Conservation (phyloP, 2,329 filamentous ascomycete species). For the Fusarium liriodendri region DNA sequence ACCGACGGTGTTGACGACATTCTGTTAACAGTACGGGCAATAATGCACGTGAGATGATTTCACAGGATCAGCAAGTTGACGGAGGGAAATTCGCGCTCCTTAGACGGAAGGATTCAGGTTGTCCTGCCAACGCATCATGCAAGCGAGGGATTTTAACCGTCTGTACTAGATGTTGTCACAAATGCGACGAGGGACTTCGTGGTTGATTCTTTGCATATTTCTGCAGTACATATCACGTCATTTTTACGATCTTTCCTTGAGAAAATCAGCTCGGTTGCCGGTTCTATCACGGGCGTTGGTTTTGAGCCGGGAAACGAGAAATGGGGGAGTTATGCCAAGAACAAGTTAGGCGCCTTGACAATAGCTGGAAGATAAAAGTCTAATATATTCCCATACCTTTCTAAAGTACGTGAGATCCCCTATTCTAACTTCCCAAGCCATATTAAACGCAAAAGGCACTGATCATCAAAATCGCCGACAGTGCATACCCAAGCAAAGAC, state of each 20-base stretch:
- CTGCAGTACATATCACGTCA: background rate
- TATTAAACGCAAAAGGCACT: background rate
- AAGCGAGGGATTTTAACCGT: background rate
- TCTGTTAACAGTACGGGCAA: background rate
- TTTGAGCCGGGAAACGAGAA: background rate
- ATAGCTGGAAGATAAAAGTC: background rate
- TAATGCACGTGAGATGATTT: background rate
- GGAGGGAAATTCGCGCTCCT: background rate
- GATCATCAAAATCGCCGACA: constrained; percentile 14
- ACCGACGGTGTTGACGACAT: background rate
- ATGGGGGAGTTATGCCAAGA: background rate
- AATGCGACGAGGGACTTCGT: background rate
- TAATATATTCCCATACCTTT: background rate
- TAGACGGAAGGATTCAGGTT: background rate
- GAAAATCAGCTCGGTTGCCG: background rate
- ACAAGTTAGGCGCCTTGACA: too few relatives aligned
- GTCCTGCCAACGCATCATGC: background rate
- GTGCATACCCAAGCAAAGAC: constrained; percentile 18
- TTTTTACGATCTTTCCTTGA: background rate
- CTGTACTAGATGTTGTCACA: background rate
- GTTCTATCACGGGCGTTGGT: background rate
- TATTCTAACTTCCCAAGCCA: background rate
- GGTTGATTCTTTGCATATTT: background rate
- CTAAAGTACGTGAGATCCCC: background rate
- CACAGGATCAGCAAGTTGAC: background rate